Conservation (phyloP, 495 filamentous ascomycete genomes). For the Penicillium herquei region DNA sequence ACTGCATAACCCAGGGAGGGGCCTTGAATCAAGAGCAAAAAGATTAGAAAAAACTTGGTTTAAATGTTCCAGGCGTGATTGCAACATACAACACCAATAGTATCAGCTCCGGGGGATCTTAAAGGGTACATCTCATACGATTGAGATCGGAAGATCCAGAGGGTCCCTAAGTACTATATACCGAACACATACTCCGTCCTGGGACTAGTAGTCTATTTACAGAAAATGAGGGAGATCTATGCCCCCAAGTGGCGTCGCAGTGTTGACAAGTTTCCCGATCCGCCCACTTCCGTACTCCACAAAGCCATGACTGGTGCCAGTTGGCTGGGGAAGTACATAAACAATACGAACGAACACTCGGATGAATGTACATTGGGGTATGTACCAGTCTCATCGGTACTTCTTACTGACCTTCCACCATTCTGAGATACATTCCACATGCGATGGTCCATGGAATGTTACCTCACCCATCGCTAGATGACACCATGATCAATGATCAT, state of each 20-base stretch:
- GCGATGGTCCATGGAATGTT: slow-evolving; percentile 6
- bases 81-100: slow-evolving; percentile 21
- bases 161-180: too few relatives aligned
- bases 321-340: too few relatives aligned
- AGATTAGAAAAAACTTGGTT: background rate
- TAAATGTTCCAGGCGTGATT: slow-evolving; percentile 11
- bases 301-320: too few relatives aligned
- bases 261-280: slow-evolving; percentile 20
- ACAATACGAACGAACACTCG: too few relatives aligned
- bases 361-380: too few relatives aligned
- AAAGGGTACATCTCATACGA: too few relatives aligned
- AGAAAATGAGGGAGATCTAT: too few relatives aligned
- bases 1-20: background rate
- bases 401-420: too few relatives aligned
- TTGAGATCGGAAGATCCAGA: background rate
- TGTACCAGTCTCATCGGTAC: too few relatives aligned
- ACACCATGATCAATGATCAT: background rate
- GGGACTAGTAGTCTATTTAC: too few relatives aligned
- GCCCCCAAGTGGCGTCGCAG: too few relatives aligned
- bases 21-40: background rate
- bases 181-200: too few relatives aligned
- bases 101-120: slow-evolving; percentile 17
- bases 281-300: slow-evolving; percentile 14
- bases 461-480: background rate
- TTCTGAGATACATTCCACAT: background rate